phyloP scores from a whole-genome alignment of 208 protist genomes.

The Leishmania mexicana region DNA sequence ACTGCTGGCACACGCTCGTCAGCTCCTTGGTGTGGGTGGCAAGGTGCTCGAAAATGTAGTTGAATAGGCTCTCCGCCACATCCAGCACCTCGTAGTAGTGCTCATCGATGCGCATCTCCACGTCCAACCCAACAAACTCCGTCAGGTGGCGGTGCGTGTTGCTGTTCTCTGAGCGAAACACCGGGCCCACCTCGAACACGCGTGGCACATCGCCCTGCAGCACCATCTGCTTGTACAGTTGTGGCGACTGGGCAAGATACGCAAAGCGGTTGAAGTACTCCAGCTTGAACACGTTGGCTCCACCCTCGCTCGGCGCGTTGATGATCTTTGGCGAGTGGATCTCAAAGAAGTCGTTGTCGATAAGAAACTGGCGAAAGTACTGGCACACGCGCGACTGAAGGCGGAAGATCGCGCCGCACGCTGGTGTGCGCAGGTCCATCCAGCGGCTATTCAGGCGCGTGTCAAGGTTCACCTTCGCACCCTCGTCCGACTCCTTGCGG shows the following conservation, averaged over 20 bases:
- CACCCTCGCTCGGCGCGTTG: constrained; percentile 96
- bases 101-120: constrained; percentile 99
- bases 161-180: constrained; percentile 99
- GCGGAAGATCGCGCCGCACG: constrained; percentile 97
- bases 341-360: constrained; percentile 95
- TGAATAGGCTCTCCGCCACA: constrained; percentile 96
- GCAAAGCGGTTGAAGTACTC: constrained; percentile 93
- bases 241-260: constrained; percentile 99
- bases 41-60: constrained; percentile 96
- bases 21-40: constrained; percentile 82
- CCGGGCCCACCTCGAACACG: constrained; percentile 96
- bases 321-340: constrained; percentile 99
- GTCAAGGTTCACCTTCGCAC: constrained; percentile 90
- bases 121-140: constrained; percentile 99
- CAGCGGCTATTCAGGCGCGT: constrained; percentile 97
- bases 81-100: constrained; percentile 99
- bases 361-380: constrained; percentile 97
- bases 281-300: constrained; percentile 94
- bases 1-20: constrained; percentile 88
- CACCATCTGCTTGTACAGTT: constrained; percentile 99
- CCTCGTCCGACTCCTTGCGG: constrained; percentile 70
- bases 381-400: constrained; percentile 94
- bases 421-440: constrained; percentile 97
- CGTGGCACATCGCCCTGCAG: constrained; percentile 95
- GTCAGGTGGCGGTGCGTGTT: constrained; percentile 99